Evolutionary conservation across 805 yeast species (phyloP).

Genomic region (Candida sonorensis): DNA sequence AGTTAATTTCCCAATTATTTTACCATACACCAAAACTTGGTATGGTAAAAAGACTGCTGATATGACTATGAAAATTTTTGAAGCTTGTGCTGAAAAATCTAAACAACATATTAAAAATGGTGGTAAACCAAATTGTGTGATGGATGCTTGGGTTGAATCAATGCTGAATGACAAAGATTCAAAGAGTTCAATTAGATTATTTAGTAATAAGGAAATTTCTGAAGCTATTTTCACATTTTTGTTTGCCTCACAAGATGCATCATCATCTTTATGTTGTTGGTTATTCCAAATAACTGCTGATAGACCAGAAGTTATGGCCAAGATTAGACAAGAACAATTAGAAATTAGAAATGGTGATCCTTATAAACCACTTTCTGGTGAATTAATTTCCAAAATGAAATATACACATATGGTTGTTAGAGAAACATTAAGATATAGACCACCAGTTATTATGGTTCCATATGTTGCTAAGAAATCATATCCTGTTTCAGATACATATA

Average conservation of each 20-base stretch:
- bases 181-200: conserved; percentile 66
- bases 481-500: conserved; percentile 76
- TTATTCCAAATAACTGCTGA: conserved; percentile 93
- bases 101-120: conserved; percentile 72
- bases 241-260: conserved; percentile 97
- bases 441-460: conserved; percentile 98
- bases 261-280: conserved; percentile 97
- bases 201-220: conserved; percentile 84
- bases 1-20: conserved; percentile 94
- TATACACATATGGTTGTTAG: conserved; percentile 88
- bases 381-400: conserved; percentile 76
- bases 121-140: conserved; percentile 76
- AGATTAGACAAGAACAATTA: conserved; percentile 89
- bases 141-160: conserved; percentile 90
- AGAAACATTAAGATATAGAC: conserved; percentile 90
- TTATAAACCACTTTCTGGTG: conserved; percentile 50
- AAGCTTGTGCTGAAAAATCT: conserved; percentile 80
- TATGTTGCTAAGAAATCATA: conserved; percentile 83
- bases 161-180: conserved; percentile 60
- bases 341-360: conserved; percentile 76
- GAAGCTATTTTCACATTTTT: conserved; percentile 95
- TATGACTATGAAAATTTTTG: conserved; percentile 88
- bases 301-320: conserved; percentile 81
- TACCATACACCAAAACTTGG: conserved; percentile 98
- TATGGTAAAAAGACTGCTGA: conserved; percentile 92